These are phyloP conservation scores for Lentinus polychrous DNA, from an alignment of 1,284 basidiomycete genomes.

Conservation along the genomic window DNA sequence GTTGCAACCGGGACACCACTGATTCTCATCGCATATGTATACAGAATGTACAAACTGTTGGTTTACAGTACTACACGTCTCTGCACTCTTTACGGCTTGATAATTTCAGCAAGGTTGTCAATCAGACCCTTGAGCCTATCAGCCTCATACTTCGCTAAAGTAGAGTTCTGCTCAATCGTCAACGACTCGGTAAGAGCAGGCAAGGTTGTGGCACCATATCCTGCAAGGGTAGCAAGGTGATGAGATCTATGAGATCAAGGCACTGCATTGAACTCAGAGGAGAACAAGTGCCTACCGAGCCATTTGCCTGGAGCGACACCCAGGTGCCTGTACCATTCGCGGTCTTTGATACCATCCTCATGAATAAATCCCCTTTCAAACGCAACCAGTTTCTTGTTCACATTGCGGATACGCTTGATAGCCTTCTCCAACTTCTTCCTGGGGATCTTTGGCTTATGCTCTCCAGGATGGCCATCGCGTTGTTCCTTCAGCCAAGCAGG, in stretches of 20 bases:
- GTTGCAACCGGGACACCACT: no score
- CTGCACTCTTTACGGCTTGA: constrained; percentile 5
- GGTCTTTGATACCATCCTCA: constrained; percentile 69
- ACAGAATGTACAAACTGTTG: no score
- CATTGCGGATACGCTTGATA: constrained; percentile 50
- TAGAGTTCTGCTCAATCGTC: constrained; percentile 58
- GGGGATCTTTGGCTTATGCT: constrained; percentile 10
- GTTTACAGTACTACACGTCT: no score
- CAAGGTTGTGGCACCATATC: constrained; percentile 83
- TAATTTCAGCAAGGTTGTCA: constrained; percentile 21
- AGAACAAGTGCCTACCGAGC: constrained; percentile 48
- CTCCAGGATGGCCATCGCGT: constrained; percentile 3
- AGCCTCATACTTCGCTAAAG: constrained; percentile 60
- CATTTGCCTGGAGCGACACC: constrained; percentile 90
- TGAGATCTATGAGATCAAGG: not conserved
- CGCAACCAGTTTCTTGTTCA: constrained; percentile 64
- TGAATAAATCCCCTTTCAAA: constrained; percentile 88
- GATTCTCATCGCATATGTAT: no score
- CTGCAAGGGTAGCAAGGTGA: constrained; percentile 26
- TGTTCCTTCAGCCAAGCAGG: constrained; percentile 15
- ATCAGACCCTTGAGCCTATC: constrained; percentile 53
- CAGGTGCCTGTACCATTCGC: constrained; percentile 83
- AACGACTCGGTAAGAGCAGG: constrained; percentile 81
- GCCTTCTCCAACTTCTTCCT: constrained; percentile 41
- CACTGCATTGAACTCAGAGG: not conserved